Base-by-base conservation (phyloP, 2,329 filamentous ascomycete genomes). In the Xylaria sp. region DNA sequence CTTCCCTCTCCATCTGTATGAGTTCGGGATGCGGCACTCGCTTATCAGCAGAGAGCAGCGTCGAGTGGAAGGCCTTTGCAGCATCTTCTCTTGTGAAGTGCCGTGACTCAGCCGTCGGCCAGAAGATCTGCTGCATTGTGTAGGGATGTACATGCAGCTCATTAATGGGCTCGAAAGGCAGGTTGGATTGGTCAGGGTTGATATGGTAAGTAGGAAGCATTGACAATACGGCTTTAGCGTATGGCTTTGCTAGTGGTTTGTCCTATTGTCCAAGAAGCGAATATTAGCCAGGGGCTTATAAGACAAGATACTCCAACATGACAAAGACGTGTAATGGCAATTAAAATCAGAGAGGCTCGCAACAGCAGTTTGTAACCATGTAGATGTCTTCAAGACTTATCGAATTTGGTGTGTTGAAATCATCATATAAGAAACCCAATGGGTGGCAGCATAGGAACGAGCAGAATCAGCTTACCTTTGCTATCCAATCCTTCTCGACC, bases 351-450 rank as follows among this genome's bases (percentile, higher is more conserved):
- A 91, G 88, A 91, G 88, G 88, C 85, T 89, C 86, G 87, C 85
- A 90, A 90, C 88, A 88, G 84, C 84, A 69, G 46, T 87, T 86
- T 91, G 85, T 95, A 95, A 97, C 93, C 93, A 96, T 90, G 85
- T 89, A 80, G 84, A 81, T 90, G 94, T 98, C 94, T 97, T 97
- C 86, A 97, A 97, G 95, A 98, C 95, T 97, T 97, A 98, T 97
- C 95, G 95, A 91, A 88, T 89, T 89, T 89, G 87, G 86, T 88
- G 82, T 85, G 87, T 93, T 82, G 79, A 74, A 76, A 79, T 88
- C 87, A 89, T 89, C 87, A 89, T 80, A 70, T 75, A 76, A 77
- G 68, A 66, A 72, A n/a, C n/a, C 18, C 43, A 46, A 63, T 46
- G 45, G 41, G 28, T 56, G 5, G 13, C 48, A 56, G n/a, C 39